Conservation (phyloP, 495 filamentous ascomycete genomes). For the Trichoderma gamsii region DNA sequence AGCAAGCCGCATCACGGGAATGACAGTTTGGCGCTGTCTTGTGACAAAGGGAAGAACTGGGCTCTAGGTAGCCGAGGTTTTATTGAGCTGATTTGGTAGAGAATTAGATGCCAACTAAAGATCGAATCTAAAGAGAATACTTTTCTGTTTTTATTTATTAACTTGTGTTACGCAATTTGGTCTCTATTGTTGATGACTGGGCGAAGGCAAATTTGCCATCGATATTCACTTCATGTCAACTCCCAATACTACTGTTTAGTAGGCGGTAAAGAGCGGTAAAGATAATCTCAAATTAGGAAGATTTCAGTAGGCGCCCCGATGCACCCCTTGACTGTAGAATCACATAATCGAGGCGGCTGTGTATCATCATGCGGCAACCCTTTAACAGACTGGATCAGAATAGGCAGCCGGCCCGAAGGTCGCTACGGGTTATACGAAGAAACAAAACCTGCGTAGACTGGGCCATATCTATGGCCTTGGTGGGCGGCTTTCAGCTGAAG, state of each 20-base stretch:
- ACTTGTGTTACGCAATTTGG: neutral
- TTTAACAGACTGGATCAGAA: neutral
- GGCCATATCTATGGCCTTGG: too few species aligned
- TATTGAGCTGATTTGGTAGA: neutral
- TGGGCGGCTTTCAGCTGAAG: too few species aligned
- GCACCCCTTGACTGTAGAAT: neutral
- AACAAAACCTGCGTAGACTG: too few species aligned
- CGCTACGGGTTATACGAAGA: neutral
- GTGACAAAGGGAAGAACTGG: neutral
- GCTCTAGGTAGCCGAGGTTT: neutral
- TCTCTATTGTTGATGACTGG: neutral
- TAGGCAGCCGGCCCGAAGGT: neutral
- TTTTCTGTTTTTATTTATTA: neutral
- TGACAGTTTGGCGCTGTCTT: neutral
- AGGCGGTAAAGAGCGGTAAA: too few species aligned
- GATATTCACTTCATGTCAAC: neutral
- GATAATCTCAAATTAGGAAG: neutral
- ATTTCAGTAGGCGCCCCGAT: slow-evolving; percentile 6
- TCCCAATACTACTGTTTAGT: neutral
- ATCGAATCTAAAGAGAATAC: slow-evolving; percentile 8
- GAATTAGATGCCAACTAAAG: slow-evolving; percentile 4
- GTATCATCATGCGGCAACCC: neutral
- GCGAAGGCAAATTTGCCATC: too few species aligned
- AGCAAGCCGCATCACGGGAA: neutral
- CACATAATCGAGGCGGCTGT: neutral